Evolutionary conservation across 441 rosid species (phyloP).

Genomic region (Gossypium lobatum): DNA sequence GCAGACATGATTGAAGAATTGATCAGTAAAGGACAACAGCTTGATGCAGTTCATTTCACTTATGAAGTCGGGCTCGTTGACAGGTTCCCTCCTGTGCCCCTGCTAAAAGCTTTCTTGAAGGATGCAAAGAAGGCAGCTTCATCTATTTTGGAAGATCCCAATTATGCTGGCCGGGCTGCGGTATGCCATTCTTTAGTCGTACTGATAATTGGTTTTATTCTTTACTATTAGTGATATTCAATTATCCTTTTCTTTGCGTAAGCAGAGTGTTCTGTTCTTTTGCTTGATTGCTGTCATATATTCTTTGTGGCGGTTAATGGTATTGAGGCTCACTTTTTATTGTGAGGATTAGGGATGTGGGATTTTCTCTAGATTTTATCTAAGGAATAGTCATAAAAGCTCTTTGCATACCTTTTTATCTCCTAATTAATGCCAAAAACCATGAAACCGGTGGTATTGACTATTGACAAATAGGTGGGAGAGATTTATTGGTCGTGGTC

Average conservation of each 20-base stretch:
- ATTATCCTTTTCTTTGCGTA: not conserved
- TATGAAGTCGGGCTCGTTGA: slow-evolving; percentile 84
- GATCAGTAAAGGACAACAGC: slow-evolving; percentile 86
- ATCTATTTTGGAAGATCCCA: slow-evolving; percentile 78
- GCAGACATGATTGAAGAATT: slow-evolving; percentile 73
- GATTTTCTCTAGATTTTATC: not conserved
- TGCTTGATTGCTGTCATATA: not conserved
- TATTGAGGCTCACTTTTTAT: not conserved
- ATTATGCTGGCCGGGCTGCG: slow-evolving; percentile 75
- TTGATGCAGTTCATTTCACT: slow-evolving; percentile 94
- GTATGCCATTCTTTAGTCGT: slow-evolving; percentile 28
- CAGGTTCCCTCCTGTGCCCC: slow-evolving; percentile 82
- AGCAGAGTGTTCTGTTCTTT: not conserved
- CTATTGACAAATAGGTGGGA: not conserved
- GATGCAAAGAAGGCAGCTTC: slow-evolving; percentile 86
- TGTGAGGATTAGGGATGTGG: not conserved
- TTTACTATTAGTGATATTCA: not conserved
- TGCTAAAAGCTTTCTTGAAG: slow-evolving; percentile 73
- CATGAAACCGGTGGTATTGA: not conserved
- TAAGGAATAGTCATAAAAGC: not conserved
- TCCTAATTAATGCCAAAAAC: not conserved
- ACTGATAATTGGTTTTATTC: not conserved
- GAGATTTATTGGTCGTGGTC: not conserved
- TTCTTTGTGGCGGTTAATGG: not conserved
- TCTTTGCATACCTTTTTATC: not conserved